phyloP scores from a whole-genome alignment of 495 filamentous ascomycete species.

The Copromyces sp. region DNA sequence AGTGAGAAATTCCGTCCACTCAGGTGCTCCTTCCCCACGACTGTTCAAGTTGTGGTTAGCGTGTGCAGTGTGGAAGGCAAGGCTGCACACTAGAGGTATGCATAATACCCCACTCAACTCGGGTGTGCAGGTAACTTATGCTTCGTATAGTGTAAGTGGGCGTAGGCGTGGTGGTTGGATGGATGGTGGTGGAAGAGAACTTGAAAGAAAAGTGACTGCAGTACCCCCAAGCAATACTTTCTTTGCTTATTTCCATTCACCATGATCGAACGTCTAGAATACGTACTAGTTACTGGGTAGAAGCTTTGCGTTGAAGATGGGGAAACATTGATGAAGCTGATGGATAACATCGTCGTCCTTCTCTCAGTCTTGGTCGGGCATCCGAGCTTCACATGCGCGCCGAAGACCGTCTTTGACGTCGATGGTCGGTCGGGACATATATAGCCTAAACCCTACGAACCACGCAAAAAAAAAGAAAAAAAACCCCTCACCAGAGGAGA shows the following conservation, averaged over 20 bases:
- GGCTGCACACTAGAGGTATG: no score
- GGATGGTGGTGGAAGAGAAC: no score
- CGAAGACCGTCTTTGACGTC: no score
- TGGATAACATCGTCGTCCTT: neutral
- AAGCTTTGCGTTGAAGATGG: neutral
- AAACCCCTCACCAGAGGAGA: neutral
- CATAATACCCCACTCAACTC: no score
- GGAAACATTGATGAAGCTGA: neutral
- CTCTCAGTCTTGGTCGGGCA: no score
- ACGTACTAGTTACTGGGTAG: neutral
- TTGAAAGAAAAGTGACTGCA: neutral
- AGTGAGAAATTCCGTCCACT: neutral
- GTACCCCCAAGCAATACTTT: neutral
- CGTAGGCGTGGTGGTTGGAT: no score
- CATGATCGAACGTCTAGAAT: neutral
- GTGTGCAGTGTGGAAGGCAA: no score
- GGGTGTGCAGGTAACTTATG: no score
- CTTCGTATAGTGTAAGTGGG: no score
- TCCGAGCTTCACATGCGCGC: no score
- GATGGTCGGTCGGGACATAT: neutral
- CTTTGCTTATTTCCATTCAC: neutral
- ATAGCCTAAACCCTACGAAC: neutral
- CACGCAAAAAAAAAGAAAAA: neutral
- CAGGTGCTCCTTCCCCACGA: neutral
- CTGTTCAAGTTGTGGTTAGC: no score